Conservation (phyloP, 2,329 filamentous ascomycete species). For the Xylaria sp. region DNA sequence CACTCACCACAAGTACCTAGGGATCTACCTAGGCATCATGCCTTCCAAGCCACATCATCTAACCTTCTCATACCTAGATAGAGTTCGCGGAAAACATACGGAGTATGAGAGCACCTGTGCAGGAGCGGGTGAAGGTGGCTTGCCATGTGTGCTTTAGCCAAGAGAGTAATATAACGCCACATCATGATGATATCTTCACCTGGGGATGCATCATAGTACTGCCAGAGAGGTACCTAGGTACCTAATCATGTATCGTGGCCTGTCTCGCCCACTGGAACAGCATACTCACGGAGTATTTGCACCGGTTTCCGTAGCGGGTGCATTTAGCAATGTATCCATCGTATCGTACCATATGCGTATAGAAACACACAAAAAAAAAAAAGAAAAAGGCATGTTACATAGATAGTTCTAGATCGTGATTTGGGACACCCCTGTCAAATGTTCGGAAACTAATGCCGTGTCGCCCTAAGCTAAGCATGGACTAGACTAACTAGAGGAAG, state of each 20-base stretch:
- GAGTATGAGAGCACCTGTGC: too few relatives aligned
- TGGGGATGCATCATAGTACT: not conserved
- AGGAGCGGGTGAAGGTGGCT: conserved; percentile 32
- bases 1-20: too few relatives aligned
- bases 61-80: not conserved
- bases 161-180: conserved; percentile 23
- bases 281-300: not conserved
- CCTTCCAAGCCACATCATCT: conserved; percentile 30
- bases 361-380: not conserved
- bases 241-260: too few relatives aligned
- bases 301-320: conserved; percentile 1
- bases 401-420: conserved; percentile 19
- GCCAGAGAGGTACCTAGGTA: not conserved
- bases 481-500: too few relatives aligned
- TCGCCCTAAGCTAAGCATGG: not conserved
- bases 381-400: not conserved
- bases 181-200: conserved; percentile 9
- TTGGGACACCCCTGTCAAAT: not conserved
- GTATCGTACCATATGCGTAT: not conserved
- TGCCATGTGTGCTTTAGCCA: conserved; percentile 24
- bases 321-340: not conserved
- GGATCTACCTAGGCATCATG: too few relatives aligned
- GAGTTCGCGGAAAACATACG: too few relatives aligned
- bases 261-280: not conserved
- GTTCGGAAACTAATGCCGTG: conserved; percentile 21